Conservation (phyloP, 768 basidiomycete species). For the Tricholoma bakamatsutake region DNA sequence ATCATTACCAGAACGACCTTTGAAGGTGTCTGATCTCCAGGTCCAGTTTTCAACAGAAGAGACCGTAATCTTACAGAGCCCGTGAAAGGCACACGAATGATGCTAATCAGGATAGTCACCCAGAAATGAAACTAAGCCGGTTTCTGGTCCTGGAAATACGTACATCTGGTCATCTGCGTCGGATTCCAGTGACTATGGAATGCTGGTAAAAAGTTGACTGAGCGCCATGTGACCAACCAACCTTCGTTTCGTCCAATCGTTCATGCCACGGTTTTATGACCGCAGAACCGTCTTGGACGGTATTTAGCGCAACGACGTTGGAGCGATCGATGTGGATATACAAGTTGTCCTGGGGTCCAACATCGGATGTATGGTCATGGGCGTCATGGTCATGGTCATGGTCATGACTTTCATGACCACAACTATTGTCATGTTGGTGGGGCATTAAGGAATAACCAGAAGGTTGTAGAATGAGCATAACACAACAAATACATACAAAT, state of each 20-base stretch:
- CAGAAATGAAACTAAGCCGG: not conserved
- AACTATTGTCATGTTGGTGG: conserved; percentile 51
- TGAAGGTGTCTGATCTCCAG: conserved; percentile 68
- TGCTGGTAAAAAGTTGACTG: not conserved
- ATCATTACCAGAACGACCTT: conserved; percentile 61
- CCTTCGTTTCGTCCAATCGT: conserved; percentile 63
- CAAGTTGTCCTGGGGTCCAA: conserved; percentile 64
- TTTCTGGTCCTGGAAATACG: conserved; percentile 10
- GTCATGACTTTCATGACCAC: conserved; percentile 49
- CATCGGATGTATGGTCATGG: conserved; percentile 45
- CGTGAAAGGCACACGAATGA: conserved; percentile 82
- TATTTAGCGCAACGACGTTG: conserved; percentile 81
- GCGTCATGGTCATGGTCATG: conserved; percentile 53
- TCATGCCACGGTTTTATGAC: conserved; percentile 88
- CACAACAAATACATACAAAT: conserved; percentile 3
- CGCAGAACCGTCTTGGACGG: conserved; percentile 39
- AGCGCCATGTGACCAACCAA: conserved; percentile 26
- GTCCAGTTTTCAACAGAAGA: conserved; percentile 80
- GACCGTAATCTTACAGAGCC: conserved; percentile 81
- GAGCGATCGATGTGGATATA: conserved; percentile 69
- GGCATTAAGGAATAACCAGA: conserved; percentile 31
- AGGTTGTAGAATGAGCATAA: not conserved
- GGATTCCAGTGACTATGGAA: conserved; percentile 68
- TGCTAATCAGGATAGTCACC: conserved; percentile 35
- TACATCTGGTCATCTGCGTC: conserved; percentile 91